Base-by-base conservation (phyloP, 192 early-diverging fungal genomes). In the Coemansia sp. region DNA sequence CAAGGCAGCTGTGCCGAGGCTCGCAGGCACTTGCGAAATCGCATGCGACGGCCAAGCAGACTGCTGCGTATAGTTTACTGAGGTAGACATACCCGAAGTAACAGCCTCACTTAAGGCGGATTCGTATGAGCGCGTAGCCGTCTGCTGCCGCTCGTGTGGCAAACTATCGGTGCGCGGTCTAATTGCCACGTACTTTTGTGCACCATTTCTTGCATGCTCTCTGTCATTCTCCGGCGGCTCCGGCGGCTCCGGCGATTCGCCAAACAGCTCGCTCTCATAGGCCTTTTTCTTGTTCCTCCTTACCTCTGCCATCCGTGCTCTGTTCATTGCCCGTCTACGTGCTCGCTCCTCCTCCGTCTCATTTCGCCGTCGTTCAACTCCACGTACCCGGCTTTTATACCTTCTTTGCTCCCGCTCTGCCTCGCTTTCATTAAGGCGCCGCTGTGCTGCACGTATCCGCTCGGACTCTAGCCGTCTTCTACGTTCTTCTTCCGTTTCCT, bases 231-330 rank as follows among this genome's bases (percentile, higher is more conserved):
- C 26, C 21, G 23, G 31, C 21, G 23, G 13, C 23, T 28, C 47
- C 13, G 23, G 47, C 23, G 15, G 13, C 23, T 28, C 47, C 13
- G 23, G 47, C 23, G 15, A 13, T 26, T 31, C 23, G n/a, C 31
- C 47, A 35, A 35, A 35, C 33, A 35, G 33, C 33, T 35, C 33
- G 10, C 6, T 6, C 33, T 35, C 33, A 35, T 35, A 35, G 1
- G 6, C 10, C 33, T 51, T 21, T 18, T 40, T 53, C 38, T 37
- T 23, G 33, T 15, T 28, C 19, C 40, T 9, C 53, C 51, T 1
- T 59, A 45, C 0, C 52, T 53, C 38, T 55, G 72, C 72, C 72
- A 74, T 74, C 18, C 65, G 52, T 2, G 59, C 5, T 12, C 72
- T 45, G 39, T 74, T 74, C 9, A 23, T 19, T 6, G 68, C 72